phyloP scores from a whole-genome alignment of 352 stramenopile genomes.

The Pythium myriotylum region DNA sequence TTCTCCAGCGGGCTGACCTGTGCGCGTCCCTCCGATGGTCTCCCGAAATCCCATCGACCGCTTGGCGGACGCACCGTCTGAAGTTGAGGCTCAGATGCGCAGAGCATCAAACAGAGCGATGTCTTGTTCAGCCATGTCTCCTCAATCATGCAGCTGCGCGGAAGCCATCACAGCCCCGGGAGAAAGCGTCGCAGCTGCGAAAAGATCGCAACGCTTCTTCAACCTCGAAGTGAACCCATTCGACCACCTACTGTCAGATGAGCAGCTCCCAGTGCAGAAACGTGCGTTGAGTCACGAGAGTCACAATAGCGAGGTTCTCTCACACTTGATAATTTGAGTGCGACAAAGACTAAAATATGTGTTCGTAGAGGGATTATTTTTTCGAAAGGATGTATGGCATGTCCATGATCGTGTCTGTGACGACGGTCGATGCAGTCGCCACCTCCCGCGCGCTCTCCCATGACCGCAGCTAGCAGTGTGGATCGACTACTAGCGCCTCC shows the following conservation, averaged over 20 bases:
- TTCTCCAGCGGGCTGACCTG: too few species aligned
- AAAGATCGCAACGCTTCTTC: conserved; percentile 16
- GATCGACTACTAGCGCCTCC: neutral
- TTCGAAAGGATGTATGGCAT: too few species aligned
- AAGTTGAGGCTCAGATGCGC: too few species aligned
- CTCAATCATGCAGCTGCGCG: conserved; percentile 18
- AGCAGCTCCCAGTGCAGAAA: too few species aligned
- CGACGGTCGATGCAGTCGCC: neutral
- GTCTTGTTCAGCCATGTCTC: conserved; percentile 16
- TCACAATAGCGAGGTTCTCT: neutral
- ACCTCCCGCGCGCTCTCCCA: neutral
- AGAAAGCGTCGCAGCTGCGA: conserved; percentile 6
- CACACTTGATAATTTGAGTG: neutral
- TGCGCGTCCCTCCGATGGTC: too few species aligned
- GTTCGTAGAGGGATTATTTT: too few species aligned
- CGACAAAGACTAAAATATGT: too few species aligned
- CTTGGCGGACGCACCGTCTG: too few species aligned
- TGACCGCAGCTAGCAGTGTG: neutral
- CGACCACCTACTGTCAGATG: neutral
- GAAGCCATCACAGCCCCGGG: neutral
- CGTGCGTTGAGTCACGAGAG: too few species aligned
- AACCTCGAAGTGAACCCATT: conserved; percentile 17
- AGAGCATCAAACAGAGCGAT: too few species aligned
- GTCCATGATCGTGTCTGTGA: too few species aligned
- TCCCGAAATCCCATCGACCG: too few species aligned